Base-by-base conservation (phyloP, 2,329 filamentous ascomycete species). In the Penicillium brasilianum region DNA sequence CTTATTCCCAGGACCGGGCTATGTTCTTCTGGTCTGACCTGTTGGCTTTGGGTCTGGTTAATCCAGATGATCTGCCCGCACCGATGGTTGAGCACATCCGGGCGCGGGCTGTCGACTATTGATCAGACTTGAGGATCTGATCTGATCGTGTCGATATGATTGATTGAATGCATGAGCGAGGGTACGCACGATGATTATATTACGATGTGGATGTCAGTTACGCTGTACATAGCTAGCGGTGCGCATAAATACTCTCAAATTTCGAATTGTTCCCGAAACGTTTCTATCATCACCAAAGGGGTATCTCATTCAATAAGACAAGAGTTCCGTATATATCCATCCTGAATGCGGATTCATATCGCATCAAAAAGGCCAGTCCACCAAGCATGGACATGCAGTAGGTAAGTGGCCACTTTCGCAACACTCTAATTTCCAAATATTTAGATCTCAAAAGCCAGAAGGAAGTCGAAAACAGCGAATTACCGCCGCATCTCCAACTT, bases 11-110 rank as follows among this genome's bases (percentile, higher is more conserved):
- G 77, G 91, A 97, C 66, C 85, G 95, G 14, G 93, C 92, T 0
- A 83, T 95, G 80, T 95, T 97, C 78, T 95, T 99, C 79, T 96
- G 94, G 91, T 93, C 93, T 1, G 95, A 99, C 79, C 88, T 92
- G 55, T 80, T 98, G 58, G 81, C 84, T 58, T 77, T 96, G 77
- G 93, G 93, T 0, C 78, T 99, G 41, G 83, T 95, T 41, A 87
- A 85, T 73, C 76, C 83, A 63, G 89, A 93, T 67, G 92, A 97
- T 25, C 78, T 99, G 66, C 92, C 93, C 0, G 83, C 85, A 66
- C 82, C 82, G n/a, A 71, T 96, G 71, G 80, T 84, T 66, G 74
- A 78, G 54, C 84, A 83, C 72, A 73, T 96, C 62, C 96, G 94
- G 61, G 63, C 66, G 28, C 72, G 75, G 82, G 78, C 85, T 63